A percentile compares a stretch with the other conserved stretches of the same genome.
These are phyloP conservation scores for Hymenochaete sp. DNA, from an alignment of 1,284 basidiomycete genomes.

Conservation along the genomic window DNA sequence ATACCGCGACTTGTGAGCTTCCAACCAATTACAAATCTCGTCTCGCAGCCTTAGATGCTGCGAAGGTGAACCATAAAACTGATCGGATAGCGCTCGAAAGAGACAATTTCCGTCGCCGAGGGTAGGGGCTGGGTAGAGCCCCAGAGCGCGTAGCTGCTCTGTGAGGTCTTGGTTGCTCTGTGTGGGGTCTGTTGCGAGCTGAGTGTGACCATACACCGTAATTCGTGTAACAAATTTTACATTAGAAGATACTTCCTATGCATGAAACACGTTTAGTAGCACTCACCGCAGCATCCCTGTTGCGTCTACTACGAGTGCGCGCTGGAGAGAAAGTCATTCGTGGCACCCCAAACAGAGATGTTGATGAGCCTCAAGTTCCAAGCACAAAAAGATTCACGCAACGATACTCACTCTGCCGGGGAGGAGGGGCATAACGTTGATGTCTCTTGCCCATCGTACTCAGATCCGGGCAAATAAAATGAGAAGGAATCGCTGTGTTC, in stretches of 20 bases:
- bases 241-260: constrained; percentile 1
- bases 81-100: constrained; percentile 74
- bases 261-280: too few relatives aligned
- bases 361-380: background rate
- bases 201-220: constrained; percentile 8
- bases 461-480: too few relatives aligned
- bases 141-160: constrained; percentile 61
- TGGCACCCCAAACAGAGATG: constrained; percentile 10
- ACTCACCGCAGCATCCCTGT: constrained; percentile 18
- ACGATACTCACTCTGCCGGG: constrained; percentile 16
- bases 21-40: constrained; percentile 79
- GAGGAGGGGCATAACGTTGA: constrained; percentile 13
- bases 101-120: constrained; percentile 85
- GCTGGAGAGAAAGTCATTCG: too few relatives aligned
- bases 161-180: constrained; percentile 57
- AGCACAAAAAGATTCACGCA: background rate
- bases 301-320: constrained; percentile 18
- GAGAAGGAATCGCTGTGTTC: constrained; percentile 7
- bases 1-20: constrained; percentile 60
- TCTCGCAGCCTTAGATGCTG: constrained; percentile 63
- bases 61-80: constrained; percentile 70
- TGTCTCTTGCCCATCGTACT: constrained; percentile 18
- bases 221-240: too few relatives aligned
- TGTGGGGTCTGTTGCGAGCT: constrained; percentile 56
- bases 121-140: constrained; percentile 31